These are phyloP conservation scores for Amaranthus hypochondriacus DNA, from an alignment of 148 eudicot genomes.

Conservation along the genomic window DNA sequence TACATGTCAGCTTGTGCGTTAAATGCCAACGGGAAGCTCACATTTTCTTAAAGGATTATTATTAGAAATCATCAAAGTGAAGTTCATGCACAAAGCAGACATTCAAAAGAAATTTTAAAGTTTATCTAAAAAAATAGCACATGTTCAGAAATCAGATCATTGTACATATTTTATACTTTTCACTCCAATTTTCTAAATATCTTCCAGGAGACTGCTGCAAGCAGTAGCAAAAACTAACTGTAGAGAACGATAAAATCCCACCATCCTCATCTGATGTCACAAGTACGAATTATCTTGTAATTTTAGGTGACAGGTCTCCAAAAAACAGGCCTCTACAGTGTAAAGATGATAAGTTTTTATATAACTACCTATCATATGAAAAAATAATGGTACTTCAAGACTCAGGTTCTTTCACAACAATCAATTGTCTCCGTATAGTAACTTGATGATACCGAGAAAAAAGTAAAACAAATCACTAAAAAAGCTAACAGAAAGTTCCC, in stretches of 20 bases:
- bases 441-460: background rate
- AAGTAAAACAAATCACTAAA: background rate
- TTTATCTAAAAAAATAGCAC: background rate
- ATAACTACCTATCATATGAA: background rate
- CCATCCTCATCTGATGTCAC: background rate
- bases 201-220: background rate
- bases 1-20: background rate
- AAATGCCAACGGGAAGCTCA: background rate
- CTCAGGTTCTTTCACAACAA: background rate
- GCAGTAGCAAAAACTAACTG: background rate
- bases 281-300: background rate
- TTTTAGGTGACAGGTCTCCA: background rate
- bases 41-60: background rate
- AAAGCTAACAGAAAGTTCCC: background rate
- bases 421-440: background rate
- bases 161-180: background rate
- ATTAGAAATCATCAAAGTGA: background rate
- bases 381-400: background rate
- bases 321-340: background rate
- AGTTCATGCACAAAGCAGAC: background rate
- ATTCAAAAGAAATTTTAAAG: background rate
- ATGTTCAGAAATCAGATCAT: too few species aligned
- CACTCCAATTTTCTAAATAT: background rate
- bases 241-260: background rate
- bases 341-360: background rate